phyloP scores from a whole-genome alignment of 495 filamentous ascomycete species.

The Chaetomidium leptoderma region DNA sequence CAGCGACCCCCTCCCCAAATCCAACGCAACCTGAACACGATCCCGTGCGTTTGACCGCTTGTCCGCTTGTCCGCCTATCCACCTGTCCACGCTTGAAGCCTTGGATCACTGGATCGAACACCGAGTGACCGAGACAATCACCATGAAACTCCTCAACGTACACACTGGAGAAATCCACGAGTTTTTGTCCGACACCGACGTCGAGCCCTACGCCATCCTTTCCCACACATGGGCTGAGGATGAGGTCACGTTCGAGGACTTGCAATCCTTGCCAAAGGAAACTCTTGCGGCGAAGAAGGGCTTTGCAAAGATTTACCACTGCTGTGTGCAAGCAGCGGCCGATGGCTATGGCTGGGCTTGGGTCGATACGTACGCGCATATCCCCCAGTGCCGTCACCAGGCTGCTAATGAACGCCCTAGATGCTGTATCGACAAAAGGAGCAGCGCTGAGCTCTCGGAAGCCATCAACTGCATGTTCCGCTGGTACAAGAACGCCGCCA shows the following conservation, averaged over 20 bases:
- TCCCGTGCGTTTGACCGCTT: too few relatives aligned
- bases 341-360: conserved; percentile 12
- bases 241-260: conserved; percentile 17
- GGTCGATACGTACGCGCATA: conserved; percentile 11
- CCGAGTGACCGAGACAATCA: conserved; percentile 7
- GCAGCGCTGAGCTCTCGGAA: conserved; percentile 37
- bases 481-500: conserved; percentile 19
- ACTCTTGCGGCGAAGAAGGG: conserved; percentile 10
- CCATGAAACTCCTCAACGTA: conserved; percentile 12
- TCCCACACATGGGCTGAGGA: conserved; percentile 23
- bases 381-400: background rate
- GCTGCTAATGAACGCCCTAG: background rate
- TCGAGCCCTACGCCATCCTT: conserved; percentile 14
- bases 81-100: too few relatives aligned
- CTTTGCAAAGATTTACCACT: conserved; percentile 15
- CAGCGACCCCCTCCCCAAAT: too few relatives aligned
- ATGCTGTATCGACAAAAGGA: conserved; percentile 37
- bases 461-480: conserved; percentile 38
- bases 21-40: too few relatives aligned
- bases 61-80: too few relatives aligned
- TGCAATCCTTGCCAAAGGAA: background rate
- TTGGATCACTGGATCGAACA: too few relatives aligned
- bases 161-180: background rate
- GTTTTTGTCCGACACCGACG: conserved; percentile 6
- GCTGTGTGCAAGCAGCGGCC: conserved; percentile 11